Percentiles rank a stretch among this genome's conserved stretches.
Conservation (phyloP, 2,329 filamentous ascomycete species). For the Fusarium nurragi region DNA sequence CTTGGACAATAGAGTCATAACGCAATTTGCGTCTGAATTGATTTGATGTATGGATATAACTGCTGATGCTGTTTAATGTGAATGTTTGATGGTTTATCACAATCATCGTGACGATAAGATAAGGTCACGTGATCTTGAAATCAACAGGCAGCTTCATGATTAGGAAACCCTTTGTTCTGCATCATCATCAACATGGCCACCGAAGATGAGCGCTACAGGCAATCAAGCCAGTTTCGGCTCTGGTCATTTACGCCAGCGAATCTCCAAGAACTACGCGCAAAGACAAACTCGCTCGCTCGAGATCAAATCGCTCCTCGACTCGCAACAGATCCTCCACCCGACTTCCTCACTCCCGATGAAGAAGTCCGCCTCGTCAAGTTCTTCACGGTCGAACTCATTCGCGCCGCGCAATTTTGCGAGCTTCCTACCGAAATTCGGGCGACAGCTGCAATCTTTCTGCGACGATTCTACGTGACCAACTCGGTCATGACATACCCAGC, state of each 20-base stretch:
- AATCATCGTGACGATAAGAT: conserved; percentile 14
- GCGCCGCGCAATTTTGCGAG: conserved; percentile 64
- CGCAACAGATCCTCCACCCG: conserved; percentile 67
- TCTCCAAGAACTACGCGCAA: conserved; percentile 75
- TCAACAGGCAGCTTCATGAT: conserved; percentile 1
- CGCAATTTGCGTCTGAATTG: conserved; percentile 37
- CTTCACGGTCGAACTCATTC: conserved; percentile 71
- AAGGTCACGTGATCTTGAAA: conserved; percentile 21
- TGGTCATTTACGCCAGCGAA: conserved; percentile 89
- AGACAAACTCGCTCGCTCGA: conserved; percentile 80
- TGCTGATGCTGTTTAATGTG: background rate
- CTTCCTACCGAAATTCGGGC: conserved; percentile 61
- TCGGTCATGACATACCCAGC: conserved; percentile 97
- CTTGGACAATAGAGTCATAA: conserved; percentile 32
- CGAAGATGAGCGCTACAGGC: conserved; percentile 91
- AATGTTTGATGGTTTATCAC: background rate
- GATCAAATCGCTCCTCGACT: conserved; percentile 67
- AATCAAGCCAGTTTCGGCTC: conserved; percentile 87
- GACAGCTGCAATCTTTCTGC: conserved; percentile 88
- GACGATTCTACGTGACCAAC: conserved; percentile 95
- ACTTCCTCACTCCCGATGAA: conserved; percentile 84
- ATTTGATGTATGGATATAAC: background rate
- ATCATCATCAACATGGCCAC: conserved; percentile 66
- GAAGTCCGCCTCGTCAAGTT: conserved; percentile 84
- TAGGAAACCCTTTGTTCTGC: background rate